phyloP scores from a whole-genome alignment of 768 basidiomycete species.

The Suillus hirtellus region DNA sequence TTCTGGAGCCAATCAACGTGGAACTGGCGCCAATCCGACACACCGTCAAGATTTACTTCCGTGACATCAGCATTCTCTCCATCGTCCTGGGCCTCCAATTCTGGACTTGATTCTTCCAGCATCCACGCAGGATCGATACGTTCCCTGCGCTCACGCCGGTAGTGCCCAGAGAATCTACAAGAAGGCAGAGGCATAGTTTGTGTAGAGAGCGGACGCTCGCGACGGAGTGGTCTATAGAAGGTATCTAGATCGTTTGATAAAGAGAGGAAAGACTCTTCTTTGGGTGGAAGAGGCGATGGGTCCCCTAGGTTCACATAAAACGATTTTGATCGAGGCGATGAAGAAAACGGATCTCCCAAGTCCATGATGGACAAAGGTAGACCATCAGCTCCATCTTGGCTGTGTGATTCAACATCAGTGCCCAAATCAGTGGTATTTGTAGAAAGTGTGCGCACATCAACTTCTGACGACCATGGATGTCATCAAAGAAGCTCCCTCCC shows the following conservation, averaged over 20 bases:
- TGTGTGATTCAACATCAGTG: conserved; percentile 9
- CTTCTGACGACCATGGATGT: conserved; percentile 5
- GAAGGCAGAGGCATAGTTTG: conserved; percentile 35
- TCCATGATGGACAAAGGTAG: conserved; percentile 5
- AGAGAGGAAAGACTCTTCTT: conserved; percentile 44
- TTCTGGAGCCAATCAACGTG: conserved; percentile 43
- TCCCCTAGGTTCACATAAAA: conserved; percentile 45
- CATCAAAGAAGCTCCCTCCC: conserved; percentile 8
- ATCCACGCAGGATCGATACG: conserved; percentile 40
- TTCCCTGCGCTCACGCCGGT: conserved; percentile 28
- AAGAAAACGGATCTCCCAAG: conserved; percentile 41
- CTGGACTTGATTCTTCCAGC: conserved; percentile 39
- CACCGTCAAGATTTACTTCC: conserved; percentile 13
- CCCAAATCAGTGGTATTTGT: background rate
- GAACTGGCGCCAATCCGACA: conserved; percentile 56
- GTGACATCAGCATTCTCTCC: conserved; percentile 37
- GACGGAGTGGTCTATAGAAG: conserved; percentile 25
- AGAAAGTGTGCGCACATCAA: conserved; percentile 18
- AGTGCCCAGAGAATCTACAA: conserved; percentile 34
- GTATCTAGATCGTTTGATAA: conserved; percentile 33
- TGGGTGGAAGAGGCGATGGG: conserved; percentile 26
- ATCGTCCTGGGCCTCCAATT: conserved; percentile 25
- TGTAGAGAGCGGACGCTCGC: conserved; percentile 33
- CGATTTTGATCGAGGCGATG: conserved; percentile 43
- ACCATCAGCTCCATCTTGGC: conserved; percentile 9